Conservation (phyloP, 2,329 filamentous ascomycete genomes). For the Colletotrichum sp. region DNA sequence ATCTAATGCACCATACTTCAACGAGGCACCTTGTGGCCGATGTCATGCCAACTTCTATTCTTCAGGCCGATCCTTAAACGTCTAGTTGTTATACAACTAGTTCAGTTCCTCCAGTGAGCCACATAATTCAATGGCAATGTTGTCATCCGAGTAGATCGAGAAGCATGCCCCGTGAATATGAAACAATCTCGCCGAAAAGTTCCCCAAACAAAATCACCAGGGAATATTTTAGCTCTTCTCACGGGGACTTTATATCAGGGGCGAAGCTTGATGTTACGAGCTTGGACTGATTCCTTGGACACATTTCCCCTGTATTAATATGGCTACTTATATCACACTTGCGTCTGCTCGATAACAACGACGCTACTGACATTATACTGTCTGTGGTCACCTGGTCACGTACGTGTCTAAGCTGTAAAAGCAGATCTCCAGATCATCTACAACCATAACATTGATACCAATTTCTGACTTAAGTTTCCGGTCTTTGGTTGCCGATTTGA, state of each 20-base stretch:
- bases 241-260: background rate
- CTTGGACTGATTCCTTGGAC: background rate
- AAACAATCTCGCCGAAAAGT: background rate
- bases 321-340: background rate
- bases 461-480: accelerated
- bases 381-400: background rate
- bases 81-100: background rate
- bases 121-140: background rate
- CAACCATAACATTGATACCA: background rate
- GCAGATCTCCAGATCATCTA: too few relatives aligned
- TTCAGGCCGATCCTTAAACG: background rate
- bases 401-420: background rate
- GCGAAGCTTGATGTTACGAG: background rate
- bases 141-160: background rate
- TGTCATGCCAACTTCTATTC: background rate
- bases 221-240: background rate
- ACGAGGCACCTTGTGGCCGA: background rate
- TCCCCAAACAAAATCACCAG: background rate
- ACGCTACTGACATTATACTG: background rate
- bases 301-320: background rate
- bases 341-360: background rate
- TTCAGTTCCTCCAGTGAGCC: background rate
- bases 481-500: background rate
- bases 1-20: background rate
- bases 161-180: background rate